phyloP scores from a whole-genome alignment of 495 filamentous ascomycete genomes.

The Talaromyces wortmannii region DNA sequence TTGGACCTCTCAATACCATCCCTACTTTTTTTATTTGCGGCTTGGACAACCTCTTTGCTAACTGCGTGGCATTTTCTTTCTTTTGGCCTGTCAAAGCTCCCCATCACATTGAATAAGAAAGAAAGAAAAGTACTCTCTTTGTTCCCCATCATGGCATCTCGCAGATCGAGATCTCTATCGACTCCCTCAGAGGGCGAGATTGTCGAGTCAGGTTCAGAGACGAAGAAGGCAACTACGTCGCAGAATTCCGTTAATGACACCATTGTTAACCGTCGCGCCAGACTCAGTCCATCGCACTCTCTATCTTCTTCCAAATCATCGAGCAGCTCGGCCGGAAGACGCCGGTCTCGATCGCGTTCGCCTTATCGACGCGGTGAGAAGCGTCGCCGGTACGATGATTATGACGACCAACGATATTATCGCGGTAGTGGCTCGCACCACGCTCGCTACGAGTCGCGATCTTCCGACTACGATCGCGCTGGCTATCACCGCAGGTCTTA shows the following conservation, averaged over 20 bases:
- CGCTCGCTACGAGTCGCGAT: constrained; percentile 31
- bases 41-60: constrained; percentile 16
- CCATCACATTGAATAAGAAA: not conserved
- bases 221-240: constrained; percentile 64
- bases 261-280: constrained; percentile 70
- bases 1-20: constrained; percentile 37
- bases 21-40: constrained; percentile 2
- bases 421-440: constrained; percentile 40
- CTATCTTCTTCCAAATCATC: constrained; percentile 43
- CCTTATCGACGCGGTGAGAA: constrained; percentile 55
- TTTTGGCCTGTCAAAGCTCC: constrained; percentile 7
- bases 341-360: constrained; percentile 35
- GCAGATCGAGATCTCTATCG: constrained; percentile 38
- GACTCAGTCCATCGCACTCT: constrained; percentile 34
- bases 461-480: constrained; percentile 27
- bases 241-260: constrained; percentile 66
- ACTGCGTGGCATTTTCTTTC: constrained; percentile 14
- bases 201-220: constrained; percentile 63
- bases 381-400: constrained; percentile 60
- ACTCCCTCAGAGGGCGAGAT: constrained; percentile 78
- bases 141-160: constrained; percentile 23
- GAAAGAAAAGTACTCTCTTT: not conserved
- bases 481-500: constrained; percentile 40
- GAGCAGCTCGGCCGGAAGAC: constrained; percentile 17
- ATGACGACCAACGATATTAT: constrained; percentile 44